Evolutionary conservation across 2,329 filamentous ascomycete genomes (phyloP).

Genomic region (Phyllosticta citrichinensis): DNA sequence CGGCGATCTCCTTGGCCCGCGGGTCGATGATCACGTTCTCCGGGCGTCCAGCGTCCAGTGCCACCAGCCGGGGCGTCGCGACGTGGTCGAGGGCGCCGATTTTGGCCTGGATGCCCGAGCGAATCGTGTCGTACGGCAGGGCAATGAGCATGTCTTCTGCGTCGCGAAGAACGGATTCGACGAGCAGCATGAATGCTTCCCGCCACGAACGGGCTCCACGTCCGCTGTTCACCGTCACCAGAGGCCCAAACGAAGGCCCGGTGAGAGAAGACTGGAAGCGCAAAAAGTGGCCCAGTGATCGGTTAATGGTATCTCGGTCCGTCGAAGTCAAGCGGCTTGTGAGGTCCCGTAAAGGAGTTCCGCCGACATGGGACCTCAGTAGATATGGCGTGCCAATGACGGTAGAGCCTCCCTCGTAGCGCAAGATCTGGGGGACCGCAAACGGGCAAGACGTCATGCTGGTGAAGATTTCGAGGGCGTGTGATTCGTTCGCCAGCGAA

Average conservation of each 20-base stretch:
- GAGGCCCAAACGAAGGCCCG: constrained; percentile 41
- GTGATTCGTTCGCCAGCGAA: constrained; percentile 30
- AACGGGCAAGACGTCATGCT: constrained; percentile 13
- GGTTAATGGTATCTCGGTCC: constrained; percentile 30
- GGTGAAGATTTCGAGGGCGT: constrained; percentile 24
- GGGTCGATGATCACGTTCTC: constrained; percentile 44
- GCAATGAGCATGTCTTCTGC: constrained; percentile 50
- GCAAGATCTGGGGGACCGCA: constrained; percentile 30
- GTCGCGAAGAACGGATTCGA: constrained; percentile 46
- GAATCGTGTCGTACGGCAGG: constrained; percentile 45
- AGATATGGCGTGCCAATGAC: constrained; percentile 24
- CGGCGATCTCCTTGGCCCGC: constrained; percentile 37
- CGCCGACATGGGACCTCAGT: constrained; percentile 24
- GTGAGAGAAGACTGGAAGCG: constrained; percentile 35
- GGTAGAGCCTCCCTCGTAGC: constrained; percentile 22
- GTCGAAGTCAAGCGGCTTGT: constrained; percentile 22
- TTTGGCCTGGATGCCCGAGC: constrained; percentile 32
- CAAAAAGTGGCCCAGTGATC: constrained; percentile 30
- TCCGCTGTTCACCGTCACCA: constrained; percentile 37
- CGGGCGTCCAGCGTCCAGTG: constrained; percentile 38
- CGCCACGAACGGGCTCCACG: constrained; percentile 42
- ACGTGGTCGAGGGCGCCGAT: constrained; percentile 40
- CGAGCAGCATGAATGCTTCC: constrained; percentile 41
- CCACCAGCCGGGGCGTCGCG: constrained; percentile 40
- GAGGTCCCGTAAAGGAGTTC: constrained; percentile 24